Base-by-base conservation (phyloP, 306 rosid species). In the Casuarina equisetifolia region DNA sequence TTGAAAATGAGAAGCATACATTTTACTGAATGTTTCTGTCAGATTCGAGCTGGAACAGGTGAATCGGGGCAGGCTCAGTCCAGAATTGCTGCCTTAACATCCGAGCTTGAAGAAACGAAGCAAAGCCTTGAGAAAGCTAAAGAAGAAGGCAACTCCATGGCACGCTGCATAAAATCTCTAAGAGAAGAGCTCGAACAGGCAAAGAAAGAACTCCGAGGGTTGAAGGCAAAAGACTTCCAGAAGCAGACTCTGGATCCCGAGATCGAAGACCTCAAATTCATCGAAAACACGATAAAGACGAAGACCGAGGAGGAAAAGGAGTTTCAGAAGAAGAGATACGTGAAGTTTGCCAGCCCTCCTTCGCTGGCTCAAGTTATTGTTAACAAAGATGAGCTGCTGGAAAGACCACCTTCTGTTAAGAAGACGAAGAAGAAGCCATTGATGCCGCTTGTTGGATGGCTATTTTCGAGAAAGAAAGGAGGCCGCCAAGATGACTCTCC, bases 281-380 rank as follows among this genome's bases (percentile, higher is more conserved):
- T 90, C 0, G 90, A 87, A n/a, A 82, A 84, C 32, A 64, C 85
- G 13, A 76, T 76, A 7, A 87, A 76, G 39, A 38, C 49, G 67
- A 52, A 73, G 48, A 74, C 69, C 11, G 84, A 85, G n/a, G 85
- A 84, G 0, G 84, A 35, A 46, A 75, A 48, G 9, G 90, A 75
- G 61, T 48, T 70, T 3, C 81, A 83, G 5, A 89, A 79, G 73
- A 89, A 84, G 48, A 86, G 98, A 79, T 85, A 79, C 9, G 98
- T 94, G 86, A 90, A 89, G 66, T 94, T 94, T 72, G 94, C 98
- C 8, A 90, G 88, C 59, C 97, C 98, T 78, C 90, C 91, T 74
- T 84, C 87, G 6, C 62, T 84, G 11, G 88, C 89, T 69, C 79
- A 77, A 35, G 88, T 86, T 40, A 89, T 93, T 61, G 70, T 84